phyloP scores from a whole-genome alignment of 345 rosid genomes.

The Salix koriyanagi region DNA sequence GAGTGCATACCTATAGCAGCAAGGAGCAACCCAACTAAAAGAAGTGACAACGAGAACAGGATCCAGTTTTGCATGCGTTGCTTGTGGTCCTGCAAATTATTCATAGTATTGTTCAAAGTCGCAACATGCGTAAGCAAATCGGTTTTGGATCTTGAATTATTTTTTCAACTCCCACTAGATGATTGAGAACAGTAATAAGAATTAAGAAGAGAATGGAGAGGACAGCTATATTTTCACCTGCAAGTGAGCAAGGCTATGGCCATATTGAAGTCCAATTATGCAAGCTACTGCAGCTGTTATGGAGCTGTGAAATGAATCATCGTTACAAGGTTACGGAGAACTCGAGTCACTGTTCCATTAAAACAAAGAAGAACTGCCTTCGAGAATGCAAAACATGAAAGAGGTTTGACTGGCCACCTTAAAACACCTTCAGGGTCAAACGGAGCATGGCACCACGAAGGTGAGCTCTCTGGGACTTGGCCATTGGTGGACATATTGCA shows the following conservation, averaged over 20 bases:
- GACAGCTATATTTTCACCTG: slow-evolving; percentile 16
- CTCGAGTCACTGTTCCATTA: not conserved
- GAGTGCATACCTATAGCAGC: slow-evolving; percentile 29
- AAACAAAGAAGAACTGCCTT: not conserved
- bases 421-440: slow-evolving; percentile 49
- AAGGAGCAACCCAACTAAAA: slow-evolving; percentile 29
- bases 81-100: slow-evolving; percentile 35
- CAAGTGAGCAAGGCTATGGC: slow-evolving; percentile 39
- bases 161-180: not conserved
- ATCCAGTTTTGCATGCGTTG: slow-evolving; percentile 33
- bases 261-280: slow-evolving; percentile 48
- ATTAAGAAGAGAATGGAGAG: not conserved
- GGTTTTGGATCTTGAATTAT: not conserved
- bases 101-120: not conserved
- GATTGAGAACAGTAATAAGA: not conserved
- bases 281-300: slow-evolving; percentile 39
- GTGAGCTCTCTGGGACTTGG: slow-evolving; percentile 31
- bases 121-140: not conserved
- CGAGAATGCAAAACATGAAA: slow-evolving; percentile 4
- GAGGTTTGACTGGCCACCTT: slow-evolving; percentile 24
- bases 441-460: slow-evolving; percentile 51
- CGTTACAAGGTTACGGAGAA: not conserved
- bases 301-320: slow-evolving; percentile 26
- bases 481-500: slow-evolving; percentile 32
- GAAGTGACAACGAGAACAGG: slow-evolving; percentile 22